phyloP scores from a whole-genome alignment of 345 rosid species.

The Gossypium longicalyx region DNA sequence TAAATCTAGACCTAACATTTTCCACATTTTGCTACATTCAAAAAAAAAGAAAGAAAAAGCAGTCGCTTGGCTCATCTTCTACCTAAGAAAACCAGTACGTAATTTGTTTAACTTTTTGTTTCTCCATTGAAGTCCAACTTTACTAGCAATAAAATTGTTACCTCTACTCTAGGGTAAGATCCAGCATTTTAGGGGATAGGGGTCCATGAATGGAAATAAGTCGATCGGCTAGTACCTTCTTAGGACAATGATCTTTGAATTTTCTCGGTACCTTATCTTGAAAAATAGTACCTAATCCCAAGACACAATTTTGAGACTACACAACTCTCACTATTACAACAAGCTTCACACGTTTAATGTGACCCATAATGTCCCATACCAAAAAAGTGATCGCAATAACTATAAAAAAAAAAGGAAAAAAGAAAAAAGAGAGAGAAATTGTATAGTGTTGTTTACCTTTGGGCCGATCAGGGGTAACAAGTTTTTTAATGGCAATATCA shows the following conservation, averaged over 20 bases:
- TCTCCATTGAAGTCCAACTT: not conserved
- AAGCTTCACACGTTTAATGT: not conserved
- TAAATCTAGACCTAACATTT: not conserved
- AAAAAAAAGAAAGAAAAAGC: too few relatives aligned
- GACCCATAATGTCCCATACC: not conserved
- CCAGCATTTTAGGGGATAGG: not conserved
- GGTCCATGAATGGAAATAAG: not conserved
- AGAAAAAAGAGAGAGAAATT: not conserved
- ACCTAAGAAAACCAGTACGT: not conserved
- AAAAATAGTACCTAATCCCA: not conserved
- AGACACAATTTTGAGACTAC: not conserved
- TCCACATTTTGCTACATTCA: not conserved
- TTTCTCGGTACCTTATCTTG: not conserved
- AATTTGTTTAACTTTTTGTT: too few relatives aligned
- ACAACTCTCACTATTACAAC: not conserved
- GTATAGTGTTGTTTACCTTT: constrained; percentile 42
- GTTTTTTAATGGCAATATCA: constrained; percentile 82
- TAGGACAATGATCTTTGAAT: not conserved
- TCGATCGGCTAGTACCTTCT: not conserved
- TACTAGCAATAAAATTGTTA: not conserved
- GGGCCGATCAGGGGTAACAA: constrained; percentile 62
- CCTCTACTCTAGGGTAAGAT: not conserved
- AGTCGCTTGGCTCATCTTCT: not conserved
- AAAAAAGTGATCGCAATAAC: not conserved
- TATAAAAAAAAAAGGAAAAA: too few relatives aligned